Percentiles rank a stretch among this genome's conserved stretches.
Conservation (phyloP, 1,139 yeast species). For the Magnusiomyces suaveolens region DNA sequence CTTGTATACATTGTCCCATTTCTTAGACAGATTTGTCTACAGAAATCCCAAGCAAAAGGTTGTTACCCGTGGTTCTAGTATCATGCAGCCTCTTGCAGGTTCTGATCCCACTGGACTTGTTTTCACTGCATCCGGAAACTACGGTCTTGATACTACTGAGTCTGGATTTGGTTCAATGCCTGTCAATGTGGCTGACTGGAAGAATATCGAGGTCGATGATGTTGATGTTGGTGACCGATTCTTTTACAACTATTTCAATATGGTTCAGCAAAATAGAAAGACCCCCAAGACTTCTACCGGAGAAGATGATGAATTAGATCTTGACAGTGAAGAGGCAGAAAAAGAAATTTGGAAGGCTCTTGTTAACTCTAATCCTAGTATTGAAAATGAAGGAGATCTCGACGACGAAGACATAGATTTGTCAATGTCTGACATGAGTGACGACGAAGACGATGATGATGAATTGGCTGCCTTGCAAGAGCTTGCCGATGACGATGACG, state of each 20-base stretch:
- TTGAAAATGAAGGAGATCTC: constrained; percentile 41
- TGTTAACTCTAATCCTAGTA: constrained; percentile 75
- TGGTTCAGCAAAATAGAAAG: constrained; percentile 43
- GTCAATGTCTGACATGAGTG: constrained; percentile 24
- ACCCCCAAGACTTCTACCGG: constrained; percentile 17
- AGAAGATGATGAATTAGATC: constrained; percentile 29
- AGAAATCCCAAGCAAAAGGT: constrained; percentile 80
- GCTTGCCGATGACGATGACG: constrained; percentile 27
- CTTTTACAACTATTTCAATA: constrained; percentile 77
- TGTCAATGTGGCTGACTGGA: constrained; percentile 79
- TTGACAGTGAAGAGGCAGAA: constrained; percentile 44
- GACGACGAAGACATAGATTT: constrained; percentile 32
- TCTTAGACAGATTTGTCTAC: constrained; percentile 91
- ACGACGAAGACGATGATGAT: constrained; percentile 34
- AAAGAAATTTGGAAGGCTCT: constrained; percentile 85
- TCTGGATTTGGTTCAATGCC: constrained; percentile 40
- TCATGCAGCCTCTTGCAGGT: constrained; percentile 97
- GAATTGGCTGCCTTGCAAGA: constrained; percentile 25
- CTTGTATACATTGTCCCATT: constrained; percentile 75
- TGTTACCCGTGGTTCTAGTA: constrained; percentile 67
- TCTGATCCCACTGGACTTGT: constrained; percentile 65
- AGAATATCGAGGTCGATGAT: constrained; percentile 50
- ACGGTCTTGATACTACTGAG: constrained; percentile 18
- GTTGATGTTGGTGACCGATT: constrained; percentile 83
- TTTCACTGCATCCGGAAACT: constrained; percentile 30